A percentile compares a stretch with the other conserved stretches of the same genome.
phyloP scores from a whole-genome alignment of 140 eudicot species.

The Stevia rebaudiana region DNA sequence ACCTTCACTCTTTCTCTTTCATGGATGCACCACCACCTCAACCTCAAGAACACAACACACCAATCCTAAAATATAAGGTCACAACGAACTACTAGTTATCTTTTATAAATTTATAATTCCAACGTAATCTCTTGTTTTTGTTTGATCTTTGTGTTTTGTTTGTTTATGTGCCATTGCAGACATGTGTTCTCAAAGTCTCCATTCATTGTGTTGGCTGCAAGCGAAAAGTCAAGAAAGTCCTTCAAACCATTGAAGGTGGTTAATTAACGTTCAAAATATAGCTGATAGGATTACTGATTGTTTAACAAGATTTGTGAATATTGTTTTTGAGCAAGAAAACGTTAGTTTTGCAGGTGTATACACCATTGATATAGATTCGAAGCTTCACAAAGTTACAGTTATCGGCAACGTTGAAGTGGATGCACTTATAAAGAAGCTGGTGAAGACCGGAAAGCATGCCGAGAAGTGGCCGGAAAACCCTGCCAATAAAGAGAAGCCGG shows the following conservation, averaged over 20 bases:
- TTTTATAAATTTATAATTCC: background rate
- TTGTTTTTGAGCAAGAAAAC: slow-evolving; percentile 15
- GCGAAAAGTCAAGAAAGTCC: slow-evolving; percentile 80
- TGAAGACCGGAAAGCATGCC: slow-evolving; percentile 71
- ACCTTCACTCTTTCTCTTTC: slow-evolving; percentile 23
- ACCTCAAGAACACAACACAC: slow-evolving; percentile 20
- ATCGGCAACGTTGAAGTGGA: slow-evolving; percentile 67
- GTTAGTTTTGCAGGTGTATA: slow-evolving; percentile 59
- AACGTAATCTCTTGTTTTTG: background rate
- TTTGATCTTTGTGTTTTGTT: background rate
- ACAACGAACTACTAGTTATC: background rate
- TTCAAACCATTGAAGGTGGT: slow-evolving; percentile 32
- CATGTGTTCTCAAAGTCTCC: slow-evolving; percentile 76
- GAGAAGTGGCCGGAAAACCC: slow-evolving; percentile 68
- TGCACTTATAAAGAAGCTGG: slow-evolving; percentile 58
- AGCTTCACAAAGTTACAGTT: slow-evolving; percentile 72
- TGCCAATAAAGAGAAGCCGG: slow-evolving; percentile 32
- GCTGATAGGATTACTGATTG: background rate
- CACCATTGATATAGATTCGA: slow-evolving; percentile 51
- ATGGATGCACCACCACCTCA: slow-evolving; percentile 21
- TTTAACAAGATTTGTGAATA: background rate
- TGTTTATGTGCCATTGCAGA: slow-evolving; percentile 34
- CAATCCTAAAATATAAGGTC: slow-evolving; percentile 56
- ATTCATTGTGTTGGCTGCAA: slow-evolving; percentile 91
- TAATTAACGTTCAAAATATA: too few species aligned